phyloP scores from a whole-genome alignment of 2,329 filamentous ascomycete species.

The Trichoderma atrobrunneum region DNA sequence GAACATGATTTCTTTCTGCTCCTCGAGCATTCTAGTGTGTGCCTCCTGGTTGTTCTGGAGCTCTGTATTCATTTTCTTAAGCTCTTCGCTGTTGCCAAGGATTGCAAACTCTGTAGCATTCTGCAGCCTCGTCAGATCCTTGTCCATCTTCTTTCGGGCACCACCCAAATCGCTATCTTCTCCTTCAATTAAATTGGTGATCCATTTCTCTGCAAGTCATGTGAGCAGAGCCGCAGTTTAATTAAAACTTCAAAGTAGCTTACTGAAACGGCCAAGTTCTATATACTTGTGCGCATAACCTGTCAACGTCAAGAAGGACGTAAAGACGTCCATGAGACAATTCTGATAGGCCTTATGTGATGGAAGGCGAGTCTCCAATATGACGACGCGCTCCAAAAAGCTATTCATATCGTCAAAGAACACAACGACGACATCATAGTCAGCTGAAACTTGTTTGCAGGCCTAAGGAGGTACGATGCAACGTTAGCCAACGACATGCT shows the following conservation, averaged over 20 bases:
- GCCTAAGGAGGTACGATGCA: constrained; percentile 19
- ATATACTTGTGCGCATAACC: constrained; percentile 36
- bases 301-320: constrained; percentile 33
- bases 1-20: constrained; percentile 28
- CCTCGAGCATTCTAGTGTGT: constrained; percentile 28
- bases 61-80: constrained; percentile 28
- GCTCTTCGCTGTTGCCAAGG: constrained; percentile 33
- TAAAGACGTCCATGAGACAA: constrained; percentile 38
- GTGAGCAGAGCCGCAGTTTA: not conserved
- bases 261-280: constrained; percentile 34
- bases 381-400: constrained; percentile 35
- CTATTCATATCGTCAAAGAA: constrained; percentile 41
- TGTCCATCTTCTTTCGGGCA: constrained; percentile 31
- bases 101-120: constrained; percentile 35
- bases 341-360: constrained; percentile 31
- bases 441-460: constrained; percentile 32
- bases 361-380: constrained; percentile 34
- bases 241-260: not conserved
- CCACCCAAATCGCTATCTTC: constrained; percentile 32
- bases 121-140: constrained; percentile 29
- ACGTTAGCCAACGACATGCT: not conserved
- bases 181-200: constrained; percentile 30
- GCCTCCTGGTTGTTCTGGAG: constrained; percentile 28
- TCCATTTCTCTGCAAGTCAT: constrained; percentile 30
- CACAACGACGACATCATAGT: constrained; percentile 38